phyloP scores from a whole-genome alignment of 768 basidiomycete genomes.

The Tylopilus vinaceipallidus region DNA sequence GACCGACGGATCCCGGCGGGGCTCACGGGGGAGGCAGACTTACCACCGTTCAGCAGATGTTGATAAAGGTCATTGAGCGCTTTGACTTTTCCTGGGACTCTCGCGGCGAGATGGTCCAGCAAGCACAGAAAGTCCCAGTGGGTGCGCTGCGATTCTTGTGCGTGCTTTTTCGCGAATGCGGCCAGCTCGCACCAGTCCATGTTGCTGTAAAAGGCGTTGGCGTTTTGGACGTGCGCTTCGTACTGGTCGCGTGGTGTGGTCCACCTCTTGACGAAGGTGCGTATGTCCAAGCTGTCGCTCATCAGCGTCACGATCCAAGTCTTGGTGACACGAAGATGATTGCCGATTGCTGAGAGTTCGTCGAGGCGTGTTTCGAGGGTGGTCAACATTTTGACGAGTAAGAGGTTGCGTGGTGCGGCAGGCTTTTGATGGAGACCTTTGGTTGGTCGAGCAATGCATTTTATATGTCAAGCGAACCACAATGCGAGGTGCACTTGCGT shows the following conservation, averaged over 20 bases:
- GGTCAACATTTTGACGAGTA: neutral
- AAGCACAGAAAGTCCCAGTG: neutral
- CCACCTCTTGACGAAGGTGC: neutral
- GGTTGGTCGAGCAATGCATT: no score
- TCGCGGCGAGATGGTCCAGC: constrained; percentile 3
- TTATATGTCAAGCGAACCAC: neutral
- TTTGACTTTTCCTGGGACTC: neutral
- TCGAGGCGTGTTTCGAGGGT: neutral
- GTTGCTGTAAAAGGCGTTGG: neutral
- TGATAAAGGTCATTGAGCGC: neutral
- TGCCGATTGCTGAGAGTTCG: neutral
- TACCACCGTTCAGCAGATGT: neutral
- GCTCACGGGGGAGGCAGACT: no score
- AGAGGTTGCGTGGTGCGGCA: neutral
- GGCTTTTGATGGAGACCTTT: neutral
- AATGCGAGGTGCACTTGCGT: neutral
- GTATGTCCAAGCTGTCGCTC: neutral
- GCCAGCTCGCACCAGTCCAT: constrained; percentile 5
- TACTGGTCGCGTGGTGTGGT: neutral
- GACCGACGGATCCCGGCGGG: no score
- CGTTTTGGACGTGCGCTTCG: neutral
- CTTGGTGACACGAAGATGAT: neutral
- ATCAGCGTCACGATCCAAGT: neutral
- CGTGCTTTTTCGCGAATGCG: neutral
- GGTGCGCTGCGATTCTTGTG: neutral